A percentile compares a stretch with the other conserved stretches of the same genome.
These are phyloP conservation scores for Moricandia moricandioides DNA, from an alignment of 345 rosid genomes.

Conservation along the genomic window DNA sequence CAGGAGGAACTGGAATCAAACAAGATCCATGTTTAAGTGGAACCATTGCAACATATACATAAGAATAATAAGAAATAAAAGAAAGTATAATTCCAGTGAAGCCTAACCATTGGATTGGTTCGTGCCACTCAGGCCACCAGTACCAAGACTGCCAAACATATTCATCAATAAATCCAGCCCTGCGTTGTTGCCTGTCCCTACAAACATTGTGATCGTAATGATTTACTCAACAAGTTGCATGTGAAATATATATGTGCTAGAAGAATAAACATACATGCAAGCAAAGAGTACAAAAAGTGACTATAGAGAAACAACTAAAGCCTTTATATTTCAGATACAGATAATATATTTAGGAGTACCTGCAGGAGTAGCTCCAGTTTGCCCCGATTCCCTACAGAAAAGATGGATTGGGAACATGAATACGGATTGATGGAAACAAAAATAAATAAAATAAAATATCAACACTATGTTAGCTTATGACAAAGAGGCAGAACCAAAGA, in stretches of 20 bases:
- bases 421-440: background rate
- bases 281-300: background rate
- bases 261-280: background rate
- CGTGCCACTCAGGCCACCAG: conserved; percentile 63
- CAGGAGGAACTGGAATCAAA: conserved; percentile 63
- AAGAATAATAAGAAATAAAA: background rate
- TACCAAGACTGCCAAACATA: conserved; percentile 85
- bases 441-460: background rate
- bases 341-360: conserved; percentile 36
- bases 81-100: background rate
- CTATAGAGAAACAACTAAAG: conserved; percentile 12
- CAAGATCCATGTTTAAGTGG: background rate
- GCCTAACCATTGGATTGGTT: conserved; percentile 59
- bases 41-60: conserved; percentile 10
- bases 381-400: conserved; percentile 51
- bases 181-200: conserved; percentile 43
- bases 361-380: conserved; percentile 50
- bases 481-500: background rate
- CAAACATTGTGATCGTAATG: conserved; percentile 6
- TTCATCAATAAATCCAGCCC: conserved; percentile 77
- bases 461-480: background rate
- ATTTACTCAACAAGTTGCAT: conserved; percentile 1
- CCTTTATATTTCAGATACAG: background rate
- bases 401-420: conserved; percentile 10
- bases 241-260: background rate